Conservation (phyloP, 108 stramenopile species). For the Fragilaria crotonensis region DNA sequence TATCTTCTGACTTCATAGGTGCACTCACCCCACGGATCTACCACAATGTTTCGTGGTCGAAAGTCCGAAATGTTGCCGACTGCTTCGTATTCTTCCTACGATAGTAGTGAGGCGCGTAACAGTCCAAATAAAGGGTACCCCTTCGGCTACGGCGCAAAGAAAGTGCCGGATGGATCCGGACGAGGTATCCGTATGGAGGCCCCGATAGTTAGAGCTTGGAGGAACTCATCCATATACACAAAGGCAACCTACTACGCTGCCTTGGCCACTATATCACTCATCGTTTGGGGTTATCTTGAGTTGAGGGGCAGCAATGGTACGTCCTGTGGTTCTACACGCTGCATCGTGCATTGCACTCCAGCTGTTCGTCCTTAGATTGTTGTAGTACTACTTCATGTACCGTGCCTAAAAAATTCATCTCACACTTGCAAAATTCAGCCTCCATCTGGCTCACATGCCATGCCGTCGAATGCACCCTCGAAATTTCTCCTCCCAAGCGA, state of each 20-base stretch:
- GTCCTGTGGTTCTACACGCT: not conserved
- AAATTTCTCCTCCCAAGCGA: slow-evolving; percentile 27
- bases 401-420: not conserved
- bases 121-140: no score
- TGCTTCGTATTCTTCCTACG: not conserved
- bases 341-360: not conserved
- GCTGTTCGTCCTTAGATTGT: not conserved
- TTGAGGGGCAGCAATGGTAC: slow-evolving; percentile 30
- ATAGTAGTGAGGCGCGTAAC: no score
- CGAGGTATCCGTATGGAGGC: slow-evolving; percentile 66
- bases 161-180: slow-evolving; percentile 54
- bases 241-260: slow-evolving; percentile 46
- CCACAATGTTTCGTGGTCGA: slow-evolving; percentile 13
- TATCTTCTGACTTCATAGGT: no score
- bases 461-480: slow-evolving; percentile 31
- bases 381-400: slow-evolving; percentile 2
- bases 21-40: no score
- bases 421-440: slow-evolving; percentile 15
- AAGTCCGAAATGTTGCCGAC: slow-evolving; percentile 8
- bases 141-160: no score
- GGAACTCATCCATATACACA: slow-evolving; percentile 38
- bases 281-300: slow-evolving; percentile 26
- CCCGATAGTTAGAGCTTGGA: slow-evolving; percentile 62
- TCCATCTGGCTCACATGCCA: slow-evolving; percentile 48
- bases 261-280: slow-evolving; percentile 19